These are phyloP conservation scores for Colletotrichum orbiculare DNA, from an alignment of 2,329 filamentous ascomycete genomes.

Conservation along the genomic window DNA sequence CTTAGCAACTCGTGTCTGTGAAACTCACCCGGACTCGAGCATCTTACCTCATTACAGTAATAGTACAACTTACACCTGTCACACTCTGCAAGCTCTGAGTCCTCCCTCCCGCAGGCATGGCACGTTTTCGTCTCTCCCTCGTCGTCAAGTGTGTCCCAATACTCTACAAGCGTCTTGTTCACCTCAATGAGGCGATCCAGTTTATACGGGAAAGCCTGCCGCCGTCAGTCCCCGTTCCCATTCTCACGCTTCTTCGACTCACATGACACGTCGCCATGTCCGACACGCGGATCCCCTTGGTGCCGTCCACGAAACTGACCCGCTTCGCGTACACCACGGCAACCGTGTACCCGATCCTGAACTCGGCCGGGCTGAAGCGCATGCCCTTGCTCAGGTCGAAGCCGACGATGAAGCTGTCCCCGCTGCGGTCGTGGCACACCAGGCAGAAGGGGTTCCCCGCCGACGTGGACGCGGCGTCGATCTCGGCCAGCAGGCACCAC, in stretches of 20 bases:
- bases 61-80: neutral
- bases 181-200: neutral
- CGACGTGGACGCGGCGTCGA: neutral
- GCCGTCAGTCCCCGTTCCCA: too few relatives aligned
- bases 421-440: constrained; percentile 1
- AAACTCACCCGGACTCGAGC: neutral
- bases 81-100: neutral
- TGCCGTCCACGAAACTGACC: constrained; percentile 1
- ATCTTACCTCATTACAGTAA: neutral
- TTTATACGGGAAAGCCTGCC: neutral
- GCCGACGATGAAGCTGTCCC: constrained; percentile 6
- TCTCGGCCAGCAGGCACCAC: constrained; percentile 8
- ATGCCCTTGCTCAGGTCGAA: neutral
- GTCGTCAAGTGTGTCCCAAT: constrained; percentile 11
- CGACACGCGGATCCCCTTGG: neutral
- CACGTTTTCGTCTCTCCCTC: neutral
- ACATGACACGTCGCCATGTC: constrained; percentile 11
- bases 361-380: neutral
- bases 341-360: constrained; percentile 8
- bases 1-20: neutral
- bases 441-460: neutral
- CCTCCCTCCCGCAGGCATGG: neutral
- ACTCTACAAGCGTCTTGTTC: neutral
- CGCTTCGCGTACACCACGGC: constrained; percentile 3
- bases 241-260: neutral